Percentiles rank a stretch among this genome's conserved stretches.
These are phyloP conservation scores for Leccinum barrowsii DNA, from an alignment of 768 basidiomycete species.

Conservation along the genomic window DNA sequence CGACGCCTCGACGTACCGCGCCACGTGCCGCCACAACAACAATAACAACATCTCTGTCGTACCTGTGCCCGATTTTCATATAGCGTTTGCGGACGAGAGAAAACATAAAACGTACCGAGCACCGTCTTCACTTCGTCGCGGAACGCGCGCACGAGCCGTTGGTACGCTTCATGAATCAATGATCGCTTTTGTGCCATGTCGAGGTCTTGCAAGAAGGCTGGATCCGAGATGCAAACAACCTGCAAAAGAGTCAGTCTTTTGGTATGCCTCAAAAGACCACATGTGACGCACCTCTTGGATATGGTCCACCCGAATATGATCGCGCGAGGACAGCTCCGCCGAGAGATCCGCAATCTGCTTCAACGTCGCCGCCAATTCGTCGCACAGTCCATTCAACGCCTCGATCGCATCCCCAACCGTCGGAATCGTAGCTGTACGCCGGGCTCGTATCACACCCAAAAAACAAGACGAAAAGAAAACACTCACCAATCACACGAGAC, in stretches of 20 bases:
- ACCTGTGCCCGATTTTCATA: conserved; percentile 34
- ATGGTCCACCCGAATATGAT: conserved; percentile 68
- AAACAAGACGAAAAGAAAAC: neutral
- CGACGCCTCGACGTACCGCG: conserved; percentile 50
- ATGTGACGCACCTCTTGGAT: conserved; percentile 56
- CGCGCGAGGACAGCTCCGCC: conserved; percentile 67
- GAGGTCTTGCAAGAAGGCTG: conserved; percentile 58
- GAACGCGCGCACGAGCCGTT: conserved; percentile 38
- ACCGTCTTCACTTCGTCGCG: conserved; percentile 49
- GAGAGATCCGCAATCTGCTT: conserved; percentile 66
- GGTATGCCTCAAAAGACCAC: neutral
- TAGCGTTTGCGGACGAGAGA: neutral
- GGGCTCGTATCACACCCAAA: neutral
- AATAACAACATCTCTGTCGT: conserved; percentile 77
- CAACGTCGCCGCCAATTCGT: conserved; percentile 56
- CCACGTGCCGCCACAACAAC: conserved; percentile 76
- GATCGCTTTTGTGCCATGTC: conserved; percentile 67
- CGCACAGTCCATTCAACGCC: conserved; percentile 58
- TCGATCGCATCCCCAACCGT: conserved; percentile 73
- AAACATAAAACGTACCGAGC: conserved; percentile 39
- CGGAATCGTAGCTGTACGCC: conserved; percentile 60
- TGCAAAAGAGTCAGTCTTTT: conserved; percentile 17
- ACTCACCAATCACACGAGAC: conserved; percentile 55
- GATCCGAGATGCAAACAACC: conserved; percentile 51
- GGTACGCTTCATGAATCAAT: conserved; percentile 61